phyloP scores from a whole-genome alignment of 1,284 basidiomycete genomes.

The Apiotrichum laibachii region DNA sequence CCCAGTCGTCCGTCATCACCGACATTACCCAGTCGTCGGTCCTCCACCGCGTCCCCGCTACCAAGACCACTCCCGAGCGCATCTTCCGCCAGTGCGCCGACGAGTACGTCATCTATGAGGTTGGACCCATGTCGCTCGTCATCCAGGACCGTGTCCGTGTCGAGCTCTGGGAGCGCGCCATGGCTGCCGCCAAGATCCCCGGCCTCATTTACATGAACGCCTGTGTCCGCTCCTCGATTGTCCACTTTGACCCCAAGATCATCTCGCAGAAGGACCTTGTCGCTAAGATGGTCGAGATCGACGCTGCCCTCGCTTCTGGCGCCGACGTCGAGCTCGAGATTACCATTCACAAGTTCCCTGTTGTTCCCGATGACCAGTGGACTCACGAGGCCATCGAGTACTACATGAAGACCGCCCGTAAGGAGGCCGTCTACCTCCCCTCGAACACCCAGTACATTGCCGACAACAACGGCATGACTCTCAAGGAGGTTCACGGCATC shows the following conservation, averaged over 20 bases:
- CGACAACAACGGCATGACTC: conserved; percentile 54
- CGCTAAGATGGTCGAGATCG: conserved; percentile 39
- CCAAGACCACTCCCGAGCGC: conserved; percentile 12
- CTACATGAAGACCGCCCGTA: conserved; percentile 54
- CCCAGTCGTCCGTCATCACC: conserved; percentile 8
- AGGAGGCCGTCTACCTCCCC: conserved; percentile 61
- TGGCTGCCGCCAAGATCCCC: conserved; percentile 42
- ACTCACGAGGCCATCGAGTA: conserved; percentile 58
- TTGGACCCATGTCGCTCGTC: conserved; percentile 57
- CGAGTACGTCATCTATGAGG: conserved; percentile 61
- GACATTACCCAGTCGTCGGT: conserved; percentile 17
- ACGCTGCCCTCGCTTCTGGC: conserved; percentile 6
- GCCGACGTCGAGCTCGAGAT: conserved; percentile 55
- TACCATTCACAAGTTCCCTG: conserved; percentile 61
- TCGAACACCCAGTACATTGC: conserved; percentile 67
- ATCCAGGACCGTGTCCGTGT: conserved; percentile 58
- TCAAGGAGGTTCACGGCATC: conserved; percentile 17
- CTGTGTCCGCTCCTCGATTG: conserved; percentile 62
- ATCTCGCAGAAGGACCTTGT: conserved; percentile 55
- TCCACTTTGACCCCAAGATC: conserved; percentile 56
- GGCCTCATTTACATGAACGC: conserved; percentile 57
- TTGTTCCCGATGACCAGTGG: conserved; percentile 63
- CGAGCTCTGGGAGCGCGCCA: conserved; percentile 58
- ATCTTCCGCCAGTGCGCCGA: conserved; percentile 57
- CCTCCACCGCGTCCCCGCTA: conserved; percentile 13